These are phyloP conservation scores for Sergeia podlipaevii DNA, from an alignment of 208 protist genomes.

Conservation along the genomic window DNA sequence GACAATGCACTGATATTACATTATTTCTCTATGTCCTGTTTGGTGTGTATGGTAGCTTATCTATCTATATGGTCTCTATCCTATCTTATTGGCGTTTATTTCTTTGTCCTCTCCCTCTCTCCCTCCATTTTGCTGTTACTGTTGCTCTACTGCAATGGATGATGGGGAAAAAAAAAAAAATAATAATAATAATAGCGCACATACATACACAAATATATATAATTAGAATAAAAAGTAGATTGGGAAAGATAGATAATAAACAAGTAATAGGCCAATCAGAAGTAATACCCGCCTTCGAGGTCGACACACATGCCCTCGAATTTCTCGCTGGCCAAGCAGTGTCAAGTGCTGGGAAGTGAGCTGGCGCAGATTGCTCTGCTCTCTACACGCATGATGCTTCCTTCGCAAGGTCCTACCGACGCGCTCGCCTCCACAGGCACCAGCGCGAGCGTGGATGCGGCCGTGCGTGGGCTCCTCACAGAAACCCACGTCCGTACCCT, in stretches of 20 bases:
- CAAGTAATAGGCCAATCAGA: too few relatives aligned
- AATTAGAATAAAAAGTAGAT: too few relatives aligned
- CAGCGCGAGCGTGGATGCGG: background rate
- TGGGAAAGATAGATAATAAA: too few relatives aligned
- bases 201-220: too few relatives aligned
- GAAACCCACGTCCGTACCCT: conserved; percentile 35
- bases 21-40: conserved; percentile 13
- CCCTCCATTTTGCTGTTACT: too few relatives aligned
- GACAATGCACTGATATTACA: too few relatives aligned
- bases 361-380: conserved; percentile 58
- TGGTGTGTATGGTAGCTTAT: background rate
- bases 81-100: background rate
- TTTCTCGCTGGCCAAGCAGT: conserved; percentile 41
- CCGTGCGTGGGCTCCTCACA: conserved; percentile 29
- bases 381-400: conserved; percentile 19
- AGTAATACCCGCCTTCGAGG: background rate
- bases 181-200: too few relatives aligned
- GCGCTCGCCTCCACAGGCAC: background rate
- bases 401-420: background rate
- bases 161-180: too few relatives aligned
- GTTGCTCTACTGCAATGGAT: too few relatives aligned
- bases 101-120: too few relatives aligned
- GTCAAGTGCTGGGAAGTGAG: conserved; percentile 51
- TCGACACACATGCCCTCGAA: conserved; percentile 38
- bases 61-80: background rate